phyloP scores from a whole-genome alignment of 2,329 filamentous ascomycete species.

The Monosporascus ibericus region DNA sequence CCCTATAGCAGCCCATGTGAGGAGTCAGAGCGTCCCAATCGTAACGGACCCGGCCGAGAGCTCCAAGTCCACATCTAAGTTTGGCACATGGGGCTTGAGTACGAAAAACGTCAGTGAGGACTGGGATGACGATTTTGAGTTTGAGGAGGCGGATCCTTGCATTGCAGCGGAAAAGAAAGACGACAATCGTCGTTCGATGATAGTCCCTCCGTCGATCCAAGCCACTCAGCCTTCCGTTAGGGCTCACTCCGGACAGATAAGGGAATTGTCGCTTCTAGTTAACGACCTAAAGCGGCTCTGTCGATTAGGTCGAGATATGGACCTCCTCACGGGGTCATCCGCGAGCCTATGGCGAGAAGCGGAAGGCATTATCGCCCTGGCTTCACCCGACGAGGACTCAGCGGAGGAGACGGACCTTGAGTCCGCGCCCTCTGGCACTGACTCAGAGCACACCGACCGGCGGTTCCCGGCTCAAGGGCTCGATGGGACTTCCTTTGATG shows the following conservation, averaged over 20 bases:
- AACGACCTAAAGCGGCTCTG: conserved; percentile 77
- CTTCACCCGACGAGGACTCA: conserved; percentile 61
- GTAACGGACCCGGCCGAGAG: conserved; percentile 56
- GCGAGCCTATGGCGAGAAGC: conserved; percentile 70
- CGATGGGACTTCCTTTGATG: conserved; percentile 38
- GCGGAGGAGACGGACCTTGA: conserved; percentile 32
- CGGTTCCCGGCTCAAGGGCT: conserved; percentile 42
- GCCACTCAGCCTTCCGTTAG: conserved; percentile 77
- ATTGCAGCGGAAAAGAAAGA: conserved; percentile 31
- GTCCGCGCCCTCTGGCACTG: conserved; percentile 30
- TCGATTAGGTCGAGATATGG: conserved; percentile 61
- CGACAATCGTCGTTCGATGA: conserved; percentile 44
- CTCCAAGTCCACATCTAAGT: conserved; percentile 58
- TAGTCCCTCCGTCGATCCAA: conserved; percentile 74
- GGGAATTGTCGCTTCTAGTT: conserved; percentile 74
- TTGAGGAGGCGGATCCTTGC: conserved; percentile 40
- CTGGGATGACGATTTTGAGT: conserved; percentile 88
- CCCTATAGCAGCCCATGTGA: conserved; percentile 63
- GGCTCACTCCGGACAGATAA: conserved; percentile 76
- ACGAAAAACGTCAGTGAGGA: conserved; percentile 77
- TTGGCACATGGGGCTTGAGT: conserved; percentile 77
- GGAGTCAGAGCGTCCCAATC: conserved; percentile 76
- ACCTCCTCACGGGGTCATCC: conserved; percentile 55
- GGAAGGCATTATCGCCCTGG: conserved; percentile 81
- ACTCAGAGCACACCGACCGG: conserved; percentile 35